Percentiles rank a stretch among this genome's conserved stretches.
These are phyloP conservation scores for Ambrosia trifida DNA, from an alignment of 129 eudicot species.

Conservation along the genomic window DNA sequence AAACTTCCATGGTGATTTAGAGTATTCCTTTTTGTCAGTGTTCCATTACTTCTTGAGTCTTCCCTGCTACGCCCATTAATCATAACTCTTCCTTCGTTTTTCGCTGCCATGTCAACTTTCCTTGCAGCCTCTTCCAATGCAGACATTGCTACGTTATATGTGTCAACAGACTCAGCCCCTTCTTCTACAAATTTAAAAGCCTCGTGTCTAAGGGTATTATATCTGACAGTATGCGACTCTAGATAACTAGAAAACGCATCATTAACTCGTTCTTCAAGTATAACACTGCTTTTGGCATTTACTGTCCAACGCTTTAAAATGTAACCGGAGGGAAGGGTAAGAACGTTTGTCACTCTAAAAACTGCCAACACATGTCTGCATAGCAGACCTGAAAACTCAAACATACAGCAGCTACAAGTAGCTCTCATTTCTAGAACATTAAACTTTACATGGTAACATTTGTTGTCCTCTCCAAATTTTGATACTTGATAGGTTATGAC, in stretches of 20 bases:
- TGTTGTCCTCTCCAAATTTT: conserved; percentile 61
- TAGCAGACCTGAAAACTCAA: conserved; percentile 61
- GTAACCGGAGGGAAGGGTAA: conserved; percentile 58
- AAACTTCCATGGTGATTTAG: conserved; percentile 28
- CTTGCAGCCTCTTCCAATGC: conserved; percentile 61
- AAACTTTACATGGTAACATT: conserved; percentile 48
- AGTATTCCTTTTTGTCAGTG: conserved; percentile 14
- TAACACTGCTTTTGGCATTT: conserved; percentile 59
- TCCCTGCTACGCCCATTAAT: conserved; percentile 41
- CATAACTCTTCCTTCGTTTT: conserved; percentile 39
- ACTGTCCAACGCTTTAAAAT: conserved; percentile 56
- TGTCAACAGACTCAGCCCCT: conserved; percentile 58
- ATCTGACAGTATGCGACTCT: conserved; percentile 53
- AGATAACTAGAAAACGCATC: conserved; percentile 40
- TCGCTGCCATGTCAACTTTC: conserved; percentile 46
- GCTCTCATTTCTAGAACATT: conserved; percentile 55
- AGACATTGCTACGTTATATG: conserved; percentile 50
- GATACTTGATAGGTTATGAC: conserved; percentile 57
- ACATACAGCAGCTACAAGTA: conserved; percentile 68
- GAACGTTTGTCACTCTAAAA: conserved; percentile 66
- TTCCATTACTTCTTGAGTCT: conserved; percentile 38
- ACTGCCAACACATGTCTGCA: conserved; percentile 69
- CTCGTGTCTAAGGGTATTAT: conserved; percentile 53
- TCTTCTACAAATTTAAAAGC: conserved; percentile 61
- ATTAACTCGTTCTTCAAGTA: conserved; percentile 47